Evolutionary conservation across 495 filamentous ascomycete genomes (phyloP).

Genomic region (Penicillium salamii): DNA sequence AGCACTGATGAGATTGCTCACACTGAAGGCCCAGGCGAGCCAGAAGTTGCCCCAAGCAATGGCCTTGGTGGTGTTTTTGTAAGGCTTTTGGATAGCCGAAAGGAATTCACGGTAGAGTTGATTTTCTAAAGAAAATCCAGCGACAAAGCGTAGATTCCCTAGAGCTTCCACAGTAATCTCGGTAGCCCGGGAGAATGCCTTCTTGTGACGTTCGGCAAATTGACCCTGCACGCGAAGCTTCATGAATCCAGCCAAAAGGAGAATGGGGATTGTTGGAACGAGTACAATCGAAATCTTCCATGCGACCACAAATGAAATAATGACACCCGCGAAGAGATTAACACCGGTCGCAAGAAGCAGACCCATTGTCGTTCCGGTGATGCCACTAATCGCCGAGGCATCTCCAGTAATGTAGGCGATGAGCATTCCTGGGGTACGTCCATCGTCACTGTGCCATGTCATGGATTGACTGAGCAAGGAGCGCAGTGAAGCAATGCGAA

Average conservation of each 20-base stretch:
- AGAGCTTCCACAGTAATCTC: slow-evolving; percentile 51
- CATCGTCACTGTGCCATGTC: slow-evolving; percentile 48
- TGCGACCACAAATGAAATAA: slow-evolving; percentile 36
- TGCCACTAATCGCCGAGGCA: slow-evolving; percentile 42
- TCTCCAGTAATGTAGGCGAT: slow-evolving; percentile 49
- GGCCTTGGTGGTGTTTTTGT: slow-evolving; percentile 44
- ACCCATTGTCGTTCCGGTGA: slow-evolving; percentile 42
- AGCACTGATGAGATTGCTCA: slow-evolving; percentile 56
- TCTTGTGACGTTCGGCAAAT: slow-evolving; percentile 57
- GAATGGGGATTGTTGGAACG: slow-evolving; percentile 36
- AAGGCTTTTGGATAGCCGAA: slow-evolving; percentile 33
- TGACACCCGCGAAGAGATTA: slow-evolving; percentile 36
- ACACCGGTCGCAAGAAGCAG: slow-evolving; percentile 42
- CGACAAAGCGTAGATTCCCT: slow-evolving; percentile 49
- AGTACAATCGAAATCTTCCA: slow-evolving; percentile 41
- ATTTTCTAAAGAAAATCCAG: slow-evolving; percentile 46
- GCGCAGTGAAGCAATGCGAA: slow-evolving; percentile 48
- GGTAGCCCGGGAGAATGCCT: slow-evolving; percentile 48
- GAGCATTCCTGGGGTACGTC: slow-evolving; percentile 41
- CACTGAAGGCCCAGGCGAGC: slow-evolving; percentile 37
- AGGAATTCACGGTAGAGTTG: slow-evolving; percentile 34
- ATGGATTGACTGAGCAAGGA: slow-evolving; percentile 49
- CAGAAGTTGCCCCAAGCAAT: slow-evolving; percentile 38
- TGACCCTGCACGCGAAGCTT: slow-evolving; percentile 48
- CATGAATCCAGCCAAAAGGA: slow-evolving; percentile 50